Conservation (phyloP, 805 yeast genomes). For the Cephaloascus fragrans region DNA sequence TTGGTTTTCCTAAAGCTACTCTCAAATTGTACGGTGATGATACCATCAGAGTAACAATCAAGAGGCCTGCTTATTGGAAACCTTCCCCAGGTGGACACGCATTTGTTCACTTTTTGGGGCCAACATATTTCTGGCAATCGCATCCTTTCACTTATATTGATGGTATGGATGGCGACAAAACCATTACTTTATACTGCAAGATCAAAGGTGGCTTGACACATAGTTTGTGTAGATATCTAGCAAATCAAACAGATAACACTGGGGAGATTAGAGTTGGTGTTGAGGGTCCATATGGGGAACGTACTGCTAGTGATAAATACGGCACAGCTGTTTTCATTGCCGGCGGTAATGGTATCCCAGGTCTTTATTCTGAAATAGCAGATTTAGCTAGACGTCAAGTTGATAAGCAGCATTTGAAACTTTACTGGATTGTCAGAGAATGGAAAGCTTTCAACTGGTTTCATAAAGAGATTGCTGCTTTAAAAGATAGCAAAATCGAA, state of each 20-base stretch:
- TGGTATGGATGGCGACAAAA: conserved; percentile 26
- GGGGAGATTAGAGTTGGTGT: conserved; percentile 19
- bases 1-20: conserved; percentile 27
- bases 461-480: conserved; percentile 22
- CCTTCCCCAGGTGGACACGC: conserved; percentile 29
- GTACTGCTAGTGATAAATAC: conserved; percentile 18
- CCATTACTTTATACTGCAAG: conserved; percentile 36
- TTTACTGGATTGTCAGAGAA: conserved; percentile 59
- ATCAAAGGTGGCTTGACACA: conserved; percentile 47
- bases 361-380: conserved; percentile 24
- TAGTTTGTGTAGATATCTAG: conserved; percentile 19
- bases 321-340: conserved; percentile 26
- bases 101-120: conserved; percentile 26
- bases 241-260: conserved; percentile 4
- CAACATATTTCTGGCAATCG: conserved; percentile 33
- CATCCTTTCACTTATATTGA: conserved; percentile 39
- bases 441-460: conserved; percentile 37
- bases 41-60: conserved; percentile 35
- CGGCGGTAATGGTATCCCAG: conserved; percentile 34
- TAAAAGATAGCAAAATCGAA: conserved; percentile 19
- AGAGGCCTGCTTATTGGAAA: conserved; percentile 37
- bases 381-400: conserved; percentile 13
- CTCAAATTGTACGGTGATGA: conserved; percentile 30
- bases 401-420: conserved; percentile 17
- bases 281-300: conserved; percentile 31